Percentiles rank a stretch among this genome's conserved stretches.
phyloP scores from a whole-genome alignment of 1,284 basidiomycete species.

The Erythrobasidium hasegawianum region DNA sequence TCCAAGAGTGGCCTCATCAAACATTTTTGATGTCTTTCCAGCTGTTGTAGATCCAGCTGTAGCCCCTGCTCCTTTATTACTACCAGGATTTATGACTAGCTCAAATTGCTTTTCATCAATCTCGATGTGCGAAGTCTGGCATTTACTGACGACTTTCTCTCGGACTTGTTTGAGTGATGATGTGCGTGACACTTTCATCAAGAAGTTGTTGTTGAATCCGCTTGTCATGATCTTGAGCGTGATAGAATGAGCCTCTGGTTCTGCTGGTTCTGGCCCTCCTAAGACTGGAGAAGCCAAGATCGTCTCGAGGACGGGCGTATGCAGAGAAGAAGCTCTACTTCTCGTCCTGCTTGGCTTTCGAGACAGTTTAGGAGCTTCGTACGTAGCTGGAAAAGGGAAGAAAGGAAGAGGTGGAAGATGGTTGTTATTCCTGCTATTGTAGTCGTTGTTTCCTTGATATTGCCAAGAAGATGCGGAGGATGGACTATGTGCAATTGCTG shows the following conservation, averaged over 20 bases:
- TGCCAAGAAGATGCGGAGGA: too few species aligned
- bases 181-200: constrained; percentile 23
- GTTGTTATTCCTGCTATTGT: not conserved
- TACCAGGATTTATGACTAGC: constrained; percentile 5
- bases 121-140: constrained; percentile 13
- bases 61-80: not conserved
- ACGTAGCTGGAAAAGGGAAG: constrained; percentile 36
- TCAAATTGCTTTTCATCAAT: not conserved
- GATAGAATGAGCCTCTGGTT: constrained; percentile 3
- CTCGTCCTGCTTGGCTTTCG: not conserved
- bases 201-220: constrained; percentile 10
- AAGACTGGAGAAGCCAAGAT: constrained; percentile 37
- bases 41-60: not conserved
- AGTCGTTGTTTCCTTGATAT: too few species aligned
- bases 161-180: constrained; percentile 15
- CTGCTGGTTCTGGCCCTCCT: not conserved
- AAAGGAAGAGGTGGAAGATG: constrained; percentile 34
- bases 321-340: constrained; percentile 28
- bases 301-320: constrained; percentile 35
- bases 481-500: not conserved
- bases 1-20: not conserved
- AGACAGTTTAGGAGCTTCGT: constrained; percentile 27
- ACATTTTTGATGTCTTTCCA: constrained; percentile 1
- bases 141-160: constrained; percentile 5
- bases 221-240: constrained; percentile 23